These are phyloP conservation scores for button mushroom (Agaricus bisporus) DNA, from an alignment of 768 basidiomycete species.

Conservation along the genomic window DNA sequence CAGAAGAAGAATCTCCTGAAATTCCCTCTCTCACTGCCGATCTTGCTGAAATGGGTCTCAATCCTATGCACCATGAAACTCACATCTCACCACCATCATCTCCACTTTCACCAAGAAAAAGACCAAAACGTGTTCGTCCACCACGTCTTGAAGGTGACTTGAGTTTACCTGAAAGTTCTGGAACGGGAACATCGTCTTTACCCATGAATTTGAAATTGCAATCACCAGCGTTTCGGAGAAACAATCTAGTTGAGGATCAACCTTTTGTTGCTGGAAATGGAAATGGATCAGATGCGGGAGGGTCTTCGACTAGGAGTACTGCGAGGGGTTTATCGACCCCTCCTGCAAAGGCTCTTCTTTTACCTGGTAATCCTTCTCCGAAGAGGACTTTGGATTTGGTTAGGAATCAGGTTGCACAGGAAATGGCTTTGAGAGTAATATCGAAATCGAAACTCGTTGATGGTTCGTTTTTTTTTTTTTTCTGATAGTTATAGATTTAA, in stretches of 20 bases:
- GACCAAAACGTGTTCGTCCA: not conserved
- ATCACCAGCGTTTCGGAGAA: not conserved
- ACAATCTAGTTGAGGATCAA: not conserved
- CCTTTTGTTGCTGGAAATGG: not conserved
- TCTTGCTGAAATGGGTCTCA: not conserved
- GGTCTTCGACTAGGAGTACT: not conserved
- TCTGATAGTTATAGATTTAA: not conserved
- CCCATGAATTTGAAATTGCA: not conserved
- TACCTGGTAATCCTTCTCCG: not conserved
- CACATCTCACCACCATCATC: not conserved
- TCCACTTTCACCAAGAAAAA: not conserved
- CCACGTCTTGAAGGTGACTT: not conserved
- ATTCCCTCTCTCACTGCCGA: not conserved
- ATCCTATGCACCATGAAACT: not conserved
- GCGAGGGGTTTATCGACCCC: not conserved
- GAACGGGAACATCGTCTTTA: not conserved
- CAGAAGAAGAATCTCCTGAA: not conserved
- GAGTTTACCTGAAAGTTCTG: not conserved
- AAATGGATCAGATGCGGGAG: not conserved
- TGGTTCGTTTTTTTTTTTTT: slow-evolving; percentile 21
- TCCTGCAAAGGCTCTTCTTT: not conserved
- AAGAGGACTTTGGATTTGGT: slow-evolving; percentile 52
- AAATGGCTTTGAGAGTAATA: slow-evolving; percentile 49
- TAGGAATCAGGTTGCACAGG: slow-evolving; percentile 51
- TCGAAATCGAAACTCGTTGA: slow-evolving; percentile 44